These are phyloP conservation scores for Cercospora zeae-maydis DNA, from an alignment of 2,329 filamentous ascomycete genomes.

Conservation along the genomic window DNA sequence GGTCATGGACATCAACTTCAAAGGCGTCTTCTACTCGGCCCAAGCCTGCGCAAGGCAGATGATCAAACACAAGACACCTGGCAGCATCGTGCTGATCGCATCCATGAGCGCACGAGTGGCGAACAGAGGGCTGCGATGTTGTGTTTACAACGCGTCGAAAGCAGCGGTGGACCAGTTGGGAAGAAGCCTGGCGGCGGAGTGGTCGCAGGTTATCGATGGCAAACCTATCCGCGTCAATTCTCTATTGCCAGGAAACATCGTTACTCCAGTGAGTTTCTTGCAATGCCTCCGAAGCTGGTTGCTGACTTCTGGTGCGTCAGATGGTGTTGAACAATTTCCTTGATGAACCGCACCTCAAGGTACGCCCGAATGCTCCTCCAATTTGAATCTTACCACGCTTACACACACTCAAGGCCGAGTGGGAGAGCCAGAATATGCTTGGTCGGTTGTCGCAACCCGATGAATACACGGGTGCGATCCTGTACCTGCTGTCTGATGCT, in stretches of 20 bases:
- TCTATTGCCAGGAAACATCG: conserved; percentile 36
- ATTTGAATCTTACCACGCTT: too few relatives aligned
- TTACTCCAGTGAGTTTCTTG: conserved; percentile 29
- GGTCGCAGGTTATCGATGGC: conserved; percentile 38
- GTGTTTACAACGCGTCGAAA: conserved; percentile 41
- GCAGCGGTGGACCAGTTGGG: conserved; percentile 23
- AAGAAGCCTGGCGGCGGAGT: conserved; percentile 23
- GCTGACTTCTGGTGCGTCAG: conserved; percentile 8
- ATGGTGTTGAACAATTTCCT: conserved; percentile 36
- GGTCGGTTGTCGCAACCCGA: conserved; percentile 30
- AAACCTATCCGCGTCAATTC: conserved; percentile 35
- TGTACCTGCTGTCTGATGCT: conserved; percentile 34
- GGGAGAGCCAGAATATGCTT: conserved; percentile 36
- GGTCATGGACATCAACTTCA: conserved; percentile 45
- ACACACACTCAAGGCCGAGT: too few relatives aligned
- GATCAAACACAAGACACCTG: conserved; percentile 48
- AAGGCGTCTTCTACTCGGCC: conserved; percentile 48
- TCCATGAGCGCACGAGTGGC: conserved; percentile 48
- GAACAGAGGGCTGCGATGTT: conserved; percentile 23
- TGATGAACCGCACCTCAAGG: conserved; percentile 30
- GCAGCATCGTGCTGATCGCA: conserved; percentile 50
- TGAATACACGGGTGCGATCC: conserved; percentile 32
- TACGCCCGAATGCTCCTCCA: too few relatives aligned
- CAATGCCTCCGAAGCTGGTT: neutral
- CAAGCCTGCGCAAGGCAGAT: conserved; percentile 48